Evolutionary conservation across 1,284 basidiomycete species (phyloP).

Genomic region (Macrocystidia cucumis): DNA sequence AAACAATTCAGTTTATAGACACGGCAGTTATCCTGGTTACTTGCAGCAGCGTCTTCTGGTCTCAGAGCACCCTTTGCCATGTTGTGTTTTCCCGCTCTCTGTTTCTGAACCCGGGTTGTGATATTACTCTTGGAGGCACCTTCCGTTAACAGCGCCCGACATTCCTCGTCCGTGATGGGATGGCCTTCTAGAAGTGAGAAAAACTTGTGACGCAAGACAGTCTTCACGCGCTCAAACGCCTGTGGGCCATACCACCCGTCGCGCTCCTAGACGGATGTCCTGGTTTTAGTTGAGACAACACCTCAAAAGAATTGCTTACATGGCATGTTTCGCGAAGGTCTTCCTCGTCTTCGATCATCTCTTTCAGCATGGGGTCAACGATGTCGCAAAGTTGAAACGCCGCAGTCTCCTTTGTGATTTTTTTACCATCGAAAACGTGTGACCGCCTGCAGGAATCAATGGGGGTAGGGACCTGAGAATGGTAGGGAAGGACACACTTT

Average conservation of each 20-base stretch:
- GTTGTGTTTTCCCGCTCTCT: constrained; percentile 67
- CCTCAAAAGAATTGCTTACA: constrained; percentile 34
- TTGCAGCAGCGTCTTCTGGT: constrained; percentile 73
- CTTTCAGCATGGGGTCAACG: constrained; percentile 71
- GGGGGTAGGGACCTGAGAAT: constrained; percentile 3
- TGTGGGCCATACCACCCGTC: constrained; percentile 82
- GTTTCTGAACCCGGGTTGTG: constrained; percentile 32
- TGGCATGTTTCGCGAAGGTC: constrained; percentile 64
- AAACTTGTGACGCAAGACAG: constrained; percentile 81
- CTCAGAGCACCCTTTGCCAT: constrained; percentile 78
- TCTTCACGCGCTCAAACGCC: constrained; percentile 76
- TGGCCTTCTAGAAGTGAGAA: constrained; percentile 76
- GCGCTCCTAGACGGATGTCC: constrained; percentile 42
- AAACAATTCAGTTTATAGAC: constrained; percentile 3
- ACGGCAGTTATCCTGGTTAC: constrained; percentile 16
- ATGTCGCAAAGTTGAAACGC: constrained; percentile 95
- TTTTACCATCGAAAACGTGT: constrained; percentile 87
- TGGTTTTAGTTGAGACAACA: not conserved
- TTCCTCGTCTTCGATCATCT: constrained; percentile 70
- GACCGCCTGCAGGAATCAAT: constrained; percentile 38
- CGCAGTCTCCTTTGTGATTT: constrained; percentile 73
- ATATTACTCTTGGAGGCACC: constrained; percentile 33
- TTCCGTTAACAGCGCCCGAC: constrained; percentile 49
- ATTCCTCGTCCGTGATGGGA: constrained; percentile 64
- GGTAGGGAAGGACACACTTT: constrained; percentile 17